Evolutionary conservation across 2,329 filamentous ascomycete genomes (phyloP).

Genomic region (Claviceps sp.): DNA sequence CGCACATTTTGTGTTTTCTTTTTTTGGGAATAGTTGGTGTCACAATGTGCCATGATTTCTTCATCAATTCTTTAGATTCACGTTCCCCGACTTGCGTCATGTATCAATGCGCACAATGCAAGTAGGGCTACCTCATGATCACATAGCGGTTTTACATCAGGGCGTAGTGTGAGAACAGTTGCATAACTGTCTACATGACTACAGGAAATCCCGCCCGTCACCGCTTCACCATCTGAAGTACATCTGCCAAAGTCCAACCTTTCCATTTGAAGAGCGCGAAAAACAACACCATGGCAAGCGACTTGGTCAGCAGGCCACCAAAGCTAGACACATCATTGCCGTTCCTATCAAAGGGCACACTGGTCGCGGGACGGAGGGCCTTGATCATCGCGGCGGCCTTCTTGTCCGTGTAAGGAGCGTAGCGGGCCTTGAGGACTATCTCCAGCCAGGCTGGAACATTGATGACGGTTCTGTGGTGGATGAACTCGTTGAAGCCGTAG

Average conservation of each 20-base stretch:
- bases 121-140: no score
- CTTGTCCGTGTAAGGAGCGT: conserved; percentile 10
- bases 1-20: no score
- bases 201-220: background rate
- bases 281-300: conserved; percentile 2
- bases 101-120: no score
- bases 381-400: conserved; percentile 7
- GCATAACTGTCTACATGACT: no score
- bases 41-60: no score
- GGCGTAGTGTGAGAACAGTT: no score
- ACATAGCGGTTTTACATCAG: no score
- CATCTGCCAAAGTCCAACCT: conserved; percentile 2
- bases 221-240: conserved; percentile 1
- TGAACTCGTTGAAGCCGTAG: conserved; percentile 24
- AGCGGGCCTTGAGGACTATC: conserved; percentile 8
- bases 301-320: conserved; percentile 3
- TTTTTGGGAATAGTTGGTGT: no score
- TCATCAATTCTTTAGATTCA: no score
- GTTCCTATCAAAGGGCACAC: conserved; percentile 6
- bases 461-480: conserved; percentile 13
- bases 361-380: conserved; percentile 1
- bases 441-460: conserved; percentile 9
- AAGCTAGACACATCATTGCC: conserved; percentile 3
- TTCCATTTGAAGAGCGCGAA: conserved; percentile 5
- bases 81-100: no score